phyloP scores from a whole-genome alignment of 1,284 basidiomycete genomes.

The Sporisorium scitamineum region DNA sequence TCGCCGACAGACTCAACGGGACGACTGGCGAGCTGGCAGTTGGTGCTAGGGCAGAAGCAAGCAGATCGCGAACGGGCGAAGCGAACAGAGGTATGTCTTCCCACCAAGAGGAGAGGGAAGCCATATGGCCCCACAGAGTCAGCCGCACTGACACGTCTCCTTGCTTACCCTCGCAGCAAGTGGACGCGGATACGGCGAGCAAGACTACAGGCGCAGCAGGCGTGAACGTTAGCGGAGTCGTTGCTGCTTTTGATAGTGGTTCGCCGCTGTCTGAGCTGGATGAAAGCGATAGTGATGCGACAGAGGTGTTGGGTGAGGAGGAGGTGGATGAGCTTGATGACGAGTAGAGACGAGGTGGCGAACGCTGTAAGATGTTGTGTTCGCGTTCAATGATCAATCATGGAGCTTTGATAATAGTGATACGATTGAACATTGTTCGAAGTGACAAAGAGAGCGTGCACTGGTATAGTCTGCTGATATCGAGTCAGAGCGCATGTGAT shows the following conservation, averaged over 20 bases:
- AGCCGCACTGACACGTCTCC: not conserved
- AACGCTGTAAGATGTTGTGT: no score
- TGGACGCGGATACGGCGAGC: not conserved
- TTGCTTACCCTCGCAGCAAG: not conserved
- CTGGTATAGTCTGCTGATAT: not conserved
- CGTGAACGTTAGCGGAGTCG: not conserved
- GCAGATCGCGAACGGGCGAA: not conserved
- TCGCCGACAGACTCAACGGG: not conserved
- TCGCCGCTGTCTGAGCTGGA: constrained; percentile 22
- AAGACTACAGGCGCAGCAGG: not conserved
- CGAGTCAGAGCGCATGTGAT: no score
- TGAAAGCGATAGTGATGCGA: not conserved
- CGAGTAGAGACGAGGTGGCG: constrained; percentile 4
- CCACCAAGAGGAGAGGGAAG: not conserved
- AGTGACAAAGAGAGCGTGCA: not conserved
- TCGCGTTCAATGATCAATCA: not conserved
- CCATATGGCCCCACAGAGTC: not conserved
- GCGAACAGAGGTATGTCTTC: constrained; percentile 7
- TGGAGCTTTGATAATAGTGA: not conserved
- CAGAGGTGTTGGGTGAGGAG: not conserved
- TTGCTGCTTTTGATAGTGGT: constrained; percentile 9
- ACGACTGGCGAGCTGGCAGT: not conserved
- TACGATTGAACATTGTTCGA: not conserved
- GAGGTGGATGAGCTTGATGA: constrained; percentile 19
- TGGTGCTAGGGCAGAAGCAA: not conserved